Evolutionary conservation across 129 eudicot species (phyloP).

Genomic region (Helichrysum umbraculigerum): DNA sequence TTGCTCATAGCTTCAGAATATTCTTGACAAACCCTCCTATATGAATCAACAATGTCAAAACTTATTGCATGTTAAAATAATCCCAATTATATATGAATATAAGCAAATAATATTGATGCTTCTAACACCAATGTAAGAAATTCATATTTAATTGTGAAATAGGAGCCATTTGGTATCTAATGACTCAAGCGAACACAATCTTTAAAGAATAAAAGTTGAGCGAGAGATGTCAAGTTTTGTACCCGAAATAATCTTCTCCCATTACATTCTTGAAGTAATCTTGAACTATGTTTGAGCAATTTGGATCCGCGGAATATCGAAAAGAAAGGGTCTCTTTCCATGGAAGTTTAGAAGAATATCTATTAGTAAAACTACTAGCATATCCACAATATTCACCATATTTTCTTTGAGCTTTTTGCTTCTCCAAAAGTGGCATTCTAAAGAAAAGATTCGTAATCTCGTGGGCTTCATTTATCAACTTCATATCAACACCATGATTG

Average conservation of each 20-base stretch:
- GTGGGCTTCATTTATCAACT: conserved; percentile 63
- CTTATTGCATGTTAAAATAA: background rate
- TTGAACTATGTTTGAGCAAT: conserved; percentile 37
- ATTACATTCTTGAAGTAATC: conserved; percentile 53
- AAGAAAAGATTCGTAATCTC: conserved; percentile 51
- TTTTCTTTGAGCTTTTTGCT: conserved; percentile 58
- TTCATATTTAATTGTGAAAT: no score
- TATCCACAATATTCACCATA: conserved; percentile 73
- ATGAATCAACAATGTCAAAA: conserved; percentile 16
- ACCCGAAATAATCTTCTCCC: conserved; percentile 86
- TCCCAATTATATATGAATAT: background rate
- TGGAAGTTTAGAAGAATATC: conserved; percentile 83
- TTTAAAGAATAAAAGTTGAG: conserved; percentile 10
- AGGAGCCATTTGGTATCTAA: no score
- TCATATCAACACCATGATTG: conserved; percentile 70
- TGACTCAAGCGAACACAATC: background rate
- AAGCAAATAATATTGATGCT: background rate
- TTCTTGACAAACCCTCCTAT: conserved; percentile 69
- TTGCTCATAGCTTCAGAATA: conserved; percentile 77
- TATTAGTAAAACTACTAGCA: conserved; percentile 79
- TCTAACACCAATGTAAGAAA: no score
- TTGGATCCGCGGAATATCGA: conserved; percentile 43
- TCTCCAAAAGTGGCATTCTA: conserved; percentile 55
- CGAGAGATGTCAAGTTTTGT: conserved; percentile 23
- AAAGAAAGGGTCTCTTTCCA: conserved; percentile 96